Percentiles rank a stretch among this genome's conserved stretches.
These are phyloP conservation scores for Mortierella hygrophila DNA, from an alignment of 192 early-diverging fungal species.

Conservation along the genomic window DNA sequence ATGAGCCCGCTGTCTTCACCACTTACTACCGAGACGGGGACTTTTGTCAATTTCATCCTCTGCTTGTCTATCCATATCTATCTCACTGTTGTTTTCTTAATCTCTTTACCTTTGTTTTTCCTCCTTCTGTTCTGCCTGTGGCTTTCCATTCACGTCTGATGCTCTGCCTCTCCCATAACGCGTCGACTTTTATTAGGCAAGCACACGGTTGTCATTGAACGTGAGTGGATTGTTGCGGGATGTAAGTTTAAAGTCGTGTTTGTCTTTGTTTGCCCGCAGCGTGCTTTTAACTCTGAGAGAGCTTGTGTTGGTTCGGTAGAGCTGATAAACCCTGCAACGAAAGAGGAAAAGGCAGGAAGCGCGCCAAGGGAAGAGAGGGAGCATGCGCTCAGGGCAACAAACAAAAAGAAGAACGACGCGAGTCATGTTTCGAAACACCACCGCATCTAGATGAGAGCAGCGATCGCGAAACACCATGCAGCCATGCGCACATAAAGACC, in stretches of 20 bases:
- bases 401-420: background rate
- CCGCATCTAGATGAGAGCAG: background rate
- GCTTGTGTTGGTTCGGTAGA: background rate
- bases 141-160: background rate
- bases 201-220: slow-evolving; percentile 21
- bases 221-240: slow-evolving; percentile 27
- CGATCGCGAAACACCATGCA: background rate
- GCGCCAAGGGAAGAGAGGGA: background rate
- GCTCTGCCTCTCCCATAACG: background rate
- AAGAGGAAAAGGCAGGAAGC: background rate
- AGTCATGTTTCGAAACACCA: background rate
- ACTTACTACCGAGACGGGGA: background rate
- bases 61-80: background rate
- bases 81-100: background rate
- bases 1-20: background rate
- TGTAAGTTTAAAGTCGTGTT: slow-evolving; percentile 15
- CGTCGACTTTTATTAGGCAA: slow-evolving; percentile 21
- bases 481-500: background rate
- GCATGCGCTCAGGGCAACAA: slow-evolving; percentile 2
- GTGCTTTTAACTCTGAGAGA: background rate
- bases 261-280: background rate
- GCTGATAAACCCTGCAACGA: no score
- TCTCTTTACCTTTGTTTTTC: background rate
- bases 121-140: background rate
- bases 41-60: background rate